Base-by-base conservation (phyloP, 140 eudicot genomes). In the Bidens hawaiensis region DNA sequence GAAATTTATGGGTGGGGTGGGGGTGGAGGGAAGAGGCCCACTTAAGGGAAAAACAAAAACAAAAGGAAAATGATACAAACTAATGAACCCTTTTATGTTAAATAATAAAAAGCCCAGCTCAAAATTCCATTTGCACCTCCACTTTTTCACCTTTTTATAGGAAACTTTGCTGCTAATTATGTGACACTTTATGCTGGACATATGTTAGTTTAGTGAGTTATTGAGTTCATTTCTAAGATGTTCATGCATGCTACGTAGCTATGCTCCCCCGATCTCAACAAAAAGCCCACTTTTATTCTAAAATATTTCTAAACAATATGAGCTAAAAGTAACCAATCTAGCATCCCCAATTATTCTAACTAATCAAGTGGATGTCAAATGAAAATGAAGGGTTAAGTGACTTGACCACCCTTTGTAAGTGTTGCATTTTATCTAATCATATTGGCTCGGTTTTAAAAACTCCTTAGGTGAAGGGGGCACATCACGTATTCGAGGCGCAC, bases 121-220 rank as follows among this genome's bases (percentile, higher is more conserved):
- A 66, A 65, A 66, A 58, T 66, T 59, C 74, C 74, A 74, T 58
- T 74, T 66, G 74, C 42, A 46, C 30, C 63, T 46, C 57, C 31
- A 66, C 74, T 66, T 74, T 65, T 23, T 57, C 70, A 62, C 55
- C 65, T 48, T 62, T 70, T 42, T 54, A 22, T 5, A 24, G 54
- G 28, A 53, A 33, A 14, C 51, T 59, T 70, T 70, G 69, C 24
- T 38, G 12, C 33, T 54, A 54, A 54, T n/a, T 24, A 40, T 67
- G 2, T 25, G 55, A 58, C 43, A 73, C 68, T 73, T 73, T 65
- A 18, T 47, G 72, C 78, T 73, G 73, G 72, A 73, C 57, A 64
- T 64, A 47, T 55, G 68, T 59, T 73, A 46, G 25, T 71, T 40
- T 65, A 26, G 54, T 17, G 62, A 56, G 25, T 72, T 31, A 54